A percentile compares a stretch with the other conserved stretches of the same genome.
Conservation (phyloP, 176 grass and related monocot species). For the Carex scoparia region DNA sequence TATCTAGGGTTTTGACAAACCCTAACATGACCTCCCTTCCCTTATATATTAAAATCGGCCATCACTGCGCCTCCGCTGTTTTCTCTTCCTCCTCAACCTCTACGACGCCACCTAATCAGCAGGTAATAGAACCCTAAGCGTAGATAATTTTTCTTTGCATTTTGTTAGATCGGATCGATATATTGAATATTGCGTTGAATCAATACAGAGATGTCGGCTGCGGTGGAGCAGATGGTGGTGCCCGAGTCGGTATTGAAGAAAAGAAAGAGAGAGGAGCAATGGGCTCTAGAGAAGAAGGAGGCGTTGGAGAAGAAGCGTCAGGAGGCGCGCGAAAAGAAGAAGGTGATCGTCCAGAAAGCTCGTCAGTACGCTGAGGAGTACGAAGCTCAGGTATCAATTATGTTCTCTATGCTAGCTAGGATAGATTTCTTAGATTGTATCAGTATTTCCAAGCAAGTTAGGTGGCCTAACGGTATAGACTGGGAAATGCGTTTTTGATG, state of each 20-base stretch:
- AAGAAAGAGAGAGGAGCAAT: conserved; percentile 64
- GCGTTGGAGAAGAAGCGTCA: conserved; percentile 39
- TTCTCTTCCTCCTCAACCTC: not conserved
- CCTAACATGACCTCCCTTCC: not conserved
- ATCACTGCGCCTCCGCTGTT: not conserved
- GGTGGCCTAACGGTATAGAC: not conserved
- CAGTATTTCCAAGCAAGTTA: not conserved
- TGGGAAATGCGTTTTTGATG: not conserved
- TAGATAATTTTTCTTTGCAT: not conserved
- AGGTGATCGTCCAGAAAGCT: conserved; percentile 53
- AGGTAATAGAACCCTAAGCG: not conserved
- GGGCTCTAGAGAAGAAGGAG: conserved; percentile 56
- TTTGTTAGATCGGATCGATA: not conserved
- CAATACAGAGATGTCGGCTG: conserved; percentile 46
- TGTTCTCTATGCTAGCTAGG: not conserved
- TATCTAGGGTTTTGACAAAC: not conserved
- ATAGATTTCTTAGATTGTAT: not conserved
- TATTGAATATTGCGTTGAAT: not conserved
- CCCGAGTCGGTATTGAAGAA: conserved; percentile 72
- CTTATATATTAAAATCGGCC: not conserved
- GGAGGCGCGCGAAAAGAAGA: conserved; percentile 45
- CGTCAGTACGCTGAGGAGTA: conserved; percentile 71
- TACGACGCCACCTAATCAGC: not conserved
- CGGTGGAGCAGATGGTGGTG: conserved; percentile 43
- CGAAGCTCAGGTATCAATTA: conserved; percentile 46